phyloP scores from a whole-genome alignment of 2,329 filamentous ascomycete genomes.

The Paracoccidioides lutzii region DNA sequence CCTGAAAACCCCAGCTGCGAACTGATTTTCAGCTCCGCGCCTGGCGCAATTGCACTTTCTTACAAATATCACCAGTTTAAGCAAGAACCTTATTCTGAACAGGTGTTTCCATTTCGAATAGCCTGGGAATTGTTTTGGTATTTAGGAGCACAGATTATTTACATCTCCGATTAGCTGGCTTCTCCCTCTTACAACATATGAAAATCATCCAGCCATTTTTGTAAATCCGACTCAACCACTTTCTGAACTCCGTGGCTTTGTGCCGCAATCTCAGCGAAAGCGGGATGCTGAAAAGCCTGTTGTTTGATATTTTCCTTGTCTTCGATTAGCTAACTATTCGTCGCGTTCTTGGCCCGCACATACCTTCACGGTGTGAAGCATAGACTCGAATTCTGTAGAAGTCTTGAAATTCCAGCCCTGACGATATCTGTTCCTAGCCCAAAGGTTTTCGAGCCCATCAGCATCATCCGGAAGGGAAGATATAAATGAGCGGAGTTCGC shows the following conservation, averaged over 20 bases:
- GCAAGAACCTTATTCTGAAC: too few species aligned
- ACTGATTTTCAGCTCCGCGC: too few species aligned
- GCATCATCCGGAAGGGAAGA: background rate
- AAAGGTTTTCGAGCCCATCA: background rate
- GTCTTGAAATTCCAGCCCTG: background rate
- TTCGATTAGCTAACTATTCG: background rate
- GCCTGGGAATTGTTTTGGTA: too few species aligned
- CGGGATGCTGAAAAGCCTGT: background rate
- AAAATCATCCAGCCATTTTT: background rate
- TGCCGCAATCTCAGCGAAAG: background rate
- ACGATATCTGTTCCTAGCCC: background rate
- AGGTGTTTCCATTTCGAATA: too few species aligned
- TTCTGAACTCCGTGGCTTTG: background rate
- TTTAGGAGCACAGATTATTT: background rate
- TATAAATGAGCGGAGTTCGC: background rate
- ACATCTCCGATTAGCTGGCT: background rate
- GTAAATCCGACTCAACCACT: background rate
- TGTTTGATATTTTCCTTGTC: background rate
- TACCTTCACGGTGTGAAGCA: background rate
- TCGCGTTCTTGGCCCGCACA: background rate
- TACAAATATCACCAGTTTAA: too few species aligned
- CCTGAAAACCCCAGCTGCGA: too few species aligned
- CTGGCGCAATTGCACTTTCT: too few species aligned
- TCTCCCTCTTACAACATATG: background rate
- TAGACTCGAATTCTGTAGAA: background rate